Evolutionary conservation across 306 rosid genomes (phyloP).

Genomic region (Geum urbanum): DNA sequence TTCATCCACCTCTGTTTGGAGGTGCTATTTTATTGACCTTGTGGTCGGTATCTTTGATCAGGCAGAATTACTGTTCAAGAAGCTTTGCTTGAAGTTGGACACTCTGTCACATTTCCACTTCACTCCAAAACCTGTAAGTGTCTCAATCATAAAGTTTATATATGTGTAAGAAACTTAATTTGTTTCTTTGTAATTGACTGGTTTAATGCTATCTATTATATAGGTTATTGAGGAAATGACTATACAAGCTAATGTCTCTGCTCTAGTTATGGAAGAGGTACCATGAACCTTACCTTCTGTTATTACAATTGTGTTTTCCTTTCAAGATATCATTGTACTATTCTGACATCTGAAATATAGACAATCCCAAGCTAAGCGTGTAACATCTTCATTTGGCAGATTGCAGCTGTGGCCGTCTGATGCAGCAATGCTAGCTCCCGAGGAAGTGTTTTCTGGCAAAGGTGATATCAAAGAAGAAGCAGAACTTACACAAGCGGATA

Average conservation of each 20-base stretch:
- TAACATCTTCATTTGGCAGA: slow-evolving; percentile 44
- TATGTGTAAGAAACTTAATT: neutral
- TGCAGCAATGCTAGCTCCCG: slow-evolving; percentile 97
- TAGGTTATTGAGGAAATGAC: slow-evolving; percentile 93
- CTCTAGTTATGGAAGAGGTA: slow-evolving; percentile 99
- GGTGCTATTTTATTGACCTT: slow-evolving; percentile 19
- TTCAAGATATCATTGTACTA: neutral
- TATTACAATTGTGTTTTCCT: neutral
- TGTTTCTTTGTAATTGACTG: slow-evolving; percentile 1
- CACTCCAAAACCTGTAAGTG: slow-evolving; percentile 89
- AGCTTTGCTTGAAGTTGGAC: slow-evolving; percentile 75
- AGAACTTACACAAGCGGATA: slow-evolving; percentile 83
- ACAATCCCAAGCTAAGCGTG: slow-evolving; percentile 17
- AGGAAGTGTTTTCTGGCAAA: slow-evolving; percentile 89
- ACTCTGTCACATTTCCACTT: slow-evolving; percentile 92
- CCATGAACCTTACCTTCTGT: slow-evolving; percentile 18
- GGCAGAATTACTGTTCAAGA: slow-evolving; percentile 75
- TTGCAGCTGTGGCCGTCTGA: slow-evolving; percentile 97
- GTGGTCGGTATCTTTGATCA: slow-evolving; percentile 35
- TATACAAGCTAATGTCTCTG: slow-evolving; percentile 75
- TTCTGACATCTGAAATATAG: neutral
- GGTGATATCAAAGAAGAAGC: slow-evolving; percentile 85
- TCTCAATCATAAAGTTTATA: slow-evolving; percentile 13
- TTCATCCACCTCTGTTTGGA: neutral
- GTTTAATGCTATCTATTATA: slow-evolving; percentile 23